Evolutionary conservation across 495 filamentous ascomycete genomes (phyloP).

Genomic region (Neurospora sp.): DNA sequence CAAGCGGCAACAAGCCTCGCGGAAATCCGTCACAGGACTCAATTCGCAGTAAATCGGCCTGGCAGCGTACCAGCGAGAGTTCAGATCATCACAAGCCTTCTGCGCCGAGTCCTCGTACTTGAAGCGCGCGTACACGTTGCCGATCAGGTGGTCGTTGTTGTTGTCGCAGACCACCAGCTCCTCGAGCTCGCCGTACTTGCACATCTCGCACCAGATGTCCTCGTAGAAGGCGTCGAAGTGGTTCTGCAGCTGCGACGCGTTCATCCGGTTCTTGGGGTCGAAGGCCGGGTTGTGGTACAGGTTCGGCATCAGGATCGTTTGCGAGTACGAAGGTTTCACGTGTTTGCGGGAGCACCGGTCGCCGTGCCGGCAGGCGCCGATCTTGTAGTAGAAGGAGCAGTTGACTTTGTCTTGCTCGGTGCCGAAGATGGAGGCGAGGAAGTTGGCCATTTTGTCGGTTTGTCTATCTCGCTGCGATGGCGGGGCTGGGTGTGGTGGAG

Average conservation of each 20-base stretch:
- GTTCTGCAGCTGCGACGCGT: conserved; percentile 85
- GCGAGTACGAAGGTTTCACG: conserved; percentile 95
- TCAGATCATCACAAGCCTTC: conserved; percentile 84
- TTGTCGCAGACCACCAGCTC: conserved; percentile 88
- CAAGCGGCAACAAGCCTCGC: conserved; percentile 92
- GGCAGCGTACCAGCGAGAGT: conserved; percentile 93
- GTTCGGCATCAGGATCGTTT: conserved; percentile 95
- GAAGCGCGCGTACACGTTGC: conserved; percentile 98
- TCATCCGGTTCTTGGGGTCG: conserved; percentile 95
- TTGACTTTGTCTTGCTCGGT: conserved; percentile 93
- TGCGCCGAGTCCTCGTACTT: conserved; percentile 98
- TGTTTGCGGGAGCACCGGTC: conserved; percentile 97
- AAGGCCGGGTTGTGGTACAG: conserved; percentile 98
- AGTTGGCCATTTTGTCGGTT: conserved; percentile 62
- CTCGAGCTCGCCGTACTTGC: conserved; percentile 83
- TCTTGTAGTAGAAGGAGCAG: conserved; percentile 44
- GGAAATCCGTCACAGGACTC: conserved; percentile 93
- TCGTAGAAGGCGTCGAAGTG: conserved; percentile 99
- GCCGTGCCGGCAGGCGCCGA: conserved; percentile 95
- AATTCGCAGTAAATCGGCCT: conserved; percentile 97
- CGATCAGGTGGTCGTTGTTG: conserved; percentile 97
- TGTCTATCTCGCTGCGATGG: neutral
- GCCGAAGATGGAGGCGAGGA: conserved; percentile 98
- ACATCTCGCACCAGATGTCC: conserved; percentile 99
- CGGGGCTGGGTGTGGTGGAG: neutral